Evolutionary conservation across 495 filamentous ascomycete species (phyloP).

Genomic region (Trichoderma parareesei): DNA sequence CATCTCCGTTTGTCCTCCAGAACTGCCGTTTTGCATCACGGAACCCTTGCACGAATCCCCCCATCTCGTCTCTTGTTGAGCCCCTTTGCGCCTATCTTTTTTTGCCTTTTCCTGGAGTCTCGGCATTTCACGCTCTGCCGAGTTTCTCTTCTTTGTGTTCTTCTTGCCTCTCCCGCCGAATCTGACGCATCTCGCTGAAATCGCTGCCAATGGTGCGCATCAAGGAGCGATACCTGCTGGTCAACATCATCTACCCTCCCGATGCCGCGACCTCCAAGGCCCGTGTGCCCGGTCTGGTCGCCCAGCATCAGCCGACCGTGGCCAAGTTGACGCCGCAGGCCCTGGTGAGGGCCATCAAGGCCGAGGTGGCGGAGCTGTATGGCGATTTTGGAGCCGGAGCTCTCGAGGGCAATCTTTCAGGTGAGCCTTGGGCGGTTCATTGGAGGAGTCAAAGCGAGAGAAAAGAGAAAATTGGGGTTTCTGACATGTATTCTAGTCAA

Average conservation of each 20-base stretch:
- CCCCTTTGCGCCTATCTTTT: too few relatives aligned
- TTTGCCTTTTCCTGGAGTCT: not conserved
- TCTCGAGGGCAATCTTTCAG: conserved; percentile 28
- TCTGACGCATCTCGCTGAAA: not conserved
- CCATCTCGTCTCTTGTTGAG: too few relatives aligned
- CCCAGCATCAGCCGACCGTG: conserved; percentile 69
- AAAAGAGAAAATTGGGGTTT: too few relatives aligned
- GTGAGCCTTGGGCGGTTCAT: conserved; percentile 35
- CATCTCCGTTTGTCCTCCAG: not conserved
- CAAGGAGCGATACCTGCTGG: conserved; percentile 88
- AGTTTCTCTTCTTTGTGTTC: not conserved
- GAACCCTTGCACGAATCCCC: not conserved
- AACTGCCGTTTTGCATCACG: not conserved
- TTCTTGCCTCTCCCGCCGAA: not conserved
- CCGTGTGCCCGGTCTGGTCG: conserved; percentile 47
- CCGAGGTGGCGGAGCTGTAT: conserved; percentile 62
- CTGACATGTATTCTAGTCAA: conserved; percentile 51
- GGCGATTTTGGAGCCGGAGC: conserved; percentile 84
- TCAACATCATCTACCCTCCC: conserved; percentile 79
- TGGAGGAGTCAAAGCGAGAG: too few relatives aligned
- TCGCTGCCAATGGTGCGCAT: conserved; percentile 72
- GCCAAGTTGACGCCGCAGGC: conserved; percentile 52
- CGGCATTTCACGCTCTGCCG: not conserved
- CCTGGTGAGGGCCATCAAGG: conserved; percentile 59
- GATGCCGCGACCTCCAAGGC: conserved; percentile 33